Percentiles rank a stretch among this genome's conserved stretches.
Evolutionary conservation across 2,329 filamentous ascomycete species (phyloP).

Genomic region (Chaetomium sp.): DNA sequence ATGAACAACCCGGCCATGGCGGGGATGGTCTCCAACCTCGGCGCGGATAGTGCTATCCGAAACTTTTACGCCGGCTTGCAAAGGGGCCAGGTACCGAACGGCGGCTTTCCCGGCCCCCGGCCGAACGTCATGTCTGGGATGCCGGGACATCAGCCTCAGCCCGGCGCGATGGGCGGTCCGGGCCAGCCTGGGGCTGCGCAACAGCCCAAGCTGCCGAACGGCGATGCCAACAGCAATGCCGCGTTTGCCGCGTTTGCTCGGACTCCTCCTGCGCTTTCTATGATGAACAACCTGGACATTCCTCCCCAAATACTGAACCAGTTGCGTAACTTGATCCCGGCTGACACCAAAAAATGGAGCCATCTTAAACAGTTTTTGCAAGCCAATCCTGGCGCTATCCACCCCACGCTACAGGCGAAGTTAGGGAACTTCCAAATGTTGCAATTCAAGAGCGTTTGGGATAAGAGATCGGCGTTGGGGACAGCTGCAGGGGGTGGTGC

Average conservation of each 20-base stretch:
- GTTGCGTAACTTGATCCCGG: slow-evolving; percentile 30
- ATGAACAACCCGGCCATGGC: slow-evolving; percentile 35
- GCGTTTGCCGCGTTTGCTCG: background rate
- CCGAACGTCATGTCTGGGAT: slow-evolving; percentile 25
- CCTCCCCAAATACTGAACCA: slow-evolving; percentile 32
- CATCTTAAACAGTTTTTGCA: slow-evolving; percentile 39
- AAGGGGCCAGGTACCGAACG: slow-evolving; percentile 27
- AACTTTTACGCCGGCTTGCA: slow-evolving; percentile 48
- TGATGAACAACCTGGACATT: slow-evolving; percentile 46
- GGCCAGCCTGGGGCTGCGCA: slow-evolving; percentile 22
- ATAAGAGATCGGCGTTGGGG: slow-evolving; percentile 1
- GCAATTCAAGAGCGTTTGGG: slow-evolving; percentile 12
- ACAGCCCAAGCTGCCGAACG: slow-evolving; percentile 16
- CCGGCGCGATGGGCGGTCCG: slow-evolving; percentile 12
- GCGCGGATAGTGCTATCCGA: slow-evolving; percentile 44
- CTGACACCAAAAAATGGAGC: slow-evolving; percentile 44
- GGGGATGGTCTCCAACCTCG: slow-evolving; percentile 39
- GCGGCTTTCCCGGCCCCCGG: slow-evolving; percentile 25
- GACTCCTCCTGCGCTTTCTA: slow-evolving; percentile 29
- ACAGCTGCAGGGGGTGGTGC: background rate
- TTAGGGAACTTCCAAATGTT: slow-evolving; percentile 3
- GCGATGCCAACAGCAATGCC: slow-evolving; percentile 1
- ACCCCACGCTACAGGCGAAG: background rate
- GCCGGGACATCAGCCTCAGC: slow-evolving; percentile 19
- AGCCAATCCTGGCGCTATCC: slow-evolving; percentile 27